A percentile compares a stretch with the other conserved stretches of the same genome.
Conservation (phyloP, 371 early-diverging fungal species). For the Quaeritorhiza haematococci region DNA sequence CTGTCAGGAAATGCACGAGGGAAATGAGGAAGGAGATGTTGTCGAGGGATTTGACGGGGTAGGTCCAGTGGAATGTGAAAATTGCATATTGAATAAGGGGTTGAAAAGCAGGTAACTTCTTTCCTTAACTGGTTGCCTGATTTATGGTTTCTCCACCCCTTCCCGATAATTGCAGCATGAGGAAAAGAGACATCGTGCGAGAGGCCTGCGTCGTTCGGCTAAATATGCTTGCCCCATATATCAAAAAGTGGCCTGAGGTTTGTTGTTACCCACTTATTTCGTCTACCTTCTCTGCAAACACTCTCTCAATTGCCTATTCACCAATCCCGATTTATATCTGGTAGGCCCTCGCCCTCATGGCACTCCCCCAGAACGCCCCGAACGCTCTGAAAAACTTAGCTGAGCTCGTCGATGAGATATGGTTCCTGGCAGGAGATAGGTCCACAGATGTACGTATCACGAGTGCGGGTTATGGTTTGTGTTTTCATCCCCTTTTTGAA, state of each 20-base stretch:
- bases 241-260: conserved; percentile 77
- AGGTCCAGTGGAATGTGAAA: conserved; percentile 3
- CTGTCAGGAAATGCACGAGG: conserved; percentile 59
- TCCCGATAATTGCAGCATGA: conserved; percentile 17
- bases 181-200: conserved; percentile 48
- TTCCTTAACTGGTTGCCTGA: no score
- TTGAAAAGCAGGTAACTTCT: no score
- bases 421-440: conserved; percentile 82
- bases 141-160: background rate
- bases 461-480: no score
- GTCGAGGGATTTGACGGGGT: conserved; percentile 48
- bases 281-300: background rate
- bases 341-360: conserved; percentile 78
- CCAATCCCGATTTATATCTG: background rate
- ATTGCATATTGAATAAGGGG: no score
- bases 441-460: conserved; percentile 68
- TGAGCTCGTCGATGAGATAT: conserved; percentile 77
- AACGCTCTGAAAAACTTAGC: conserved; percentile 63
- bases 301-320: background rate
- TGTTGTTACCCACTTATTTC: no score
- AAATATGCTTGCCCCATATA: conserved; percentile 65
- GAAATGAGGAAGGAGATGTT: conserved; percentile 53
- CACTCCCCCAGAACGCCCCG: conserved; percentile 68
- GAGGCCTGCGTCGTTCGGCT: conserved; percentile 63
- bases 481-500: no score